Base-by-base conservation (phyloP, 176 grass and related monocot genomes). In the Cocos nucifera region DNA sequence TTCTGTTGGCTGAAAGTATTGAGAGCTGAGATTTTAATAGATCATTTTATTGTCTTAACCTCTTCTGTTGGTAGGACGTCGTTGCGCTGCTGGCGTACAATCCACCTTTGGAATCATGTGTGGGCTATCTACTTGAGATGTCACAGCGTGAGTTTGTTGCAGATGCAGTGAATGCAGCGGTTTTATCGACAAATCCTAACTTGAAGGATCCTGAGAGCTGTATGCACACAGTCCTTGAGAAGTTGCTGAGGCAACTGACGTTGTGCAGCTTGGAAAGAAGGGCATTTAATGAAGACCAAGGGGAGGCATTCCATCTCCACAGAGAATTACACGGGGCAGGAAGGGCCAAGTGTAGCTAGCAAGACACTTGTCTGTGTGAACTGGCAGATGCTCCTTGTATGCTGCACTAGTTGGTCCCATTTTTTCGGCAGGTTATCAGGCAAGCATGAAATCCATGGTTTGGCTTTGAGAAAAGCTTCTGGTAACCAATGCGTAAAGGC, bases 171-270 rank as follows among this genome's bases (percentile, higher is more conserved):
- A 98, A 93, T 64, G 81, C 94, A 22, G 79, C 72, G 22, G 70
- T 98, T 39, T 70, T 98, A 49, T 82, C 85, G 7, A 98, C 88
- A 4, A 83, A 98, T 53, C 85, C 94, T 0, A 64, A 70, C 18
- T 51, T 56, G 67, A 86, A 88, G 75, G 88, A 98, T 64, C 74
- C 72, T 5, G 77, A 98, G 60, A 73, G 71, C 29, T 93, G 84
- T 62, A 80, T 98, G 74, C 72, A 69, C 73, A 89, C 87, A 0
- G 85, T 73, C 65, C 87, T 98, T 0, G 94, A 98, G 82, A 98
- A 78, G 62, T 77, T 98, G 63, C 57, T 98, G 61, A 86, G 74
- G 79, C 94, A 93, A 74, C 88, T 98, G 51, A 98, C 88, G 3
- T 72, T 81, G 27, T 93, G 84, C 82, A 93, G 80, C 69, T 75